Evolutionary conservation across 371 early-diverging fungal genomes (phyloP).

Genomic region (Coemansia sp.): DNA sequence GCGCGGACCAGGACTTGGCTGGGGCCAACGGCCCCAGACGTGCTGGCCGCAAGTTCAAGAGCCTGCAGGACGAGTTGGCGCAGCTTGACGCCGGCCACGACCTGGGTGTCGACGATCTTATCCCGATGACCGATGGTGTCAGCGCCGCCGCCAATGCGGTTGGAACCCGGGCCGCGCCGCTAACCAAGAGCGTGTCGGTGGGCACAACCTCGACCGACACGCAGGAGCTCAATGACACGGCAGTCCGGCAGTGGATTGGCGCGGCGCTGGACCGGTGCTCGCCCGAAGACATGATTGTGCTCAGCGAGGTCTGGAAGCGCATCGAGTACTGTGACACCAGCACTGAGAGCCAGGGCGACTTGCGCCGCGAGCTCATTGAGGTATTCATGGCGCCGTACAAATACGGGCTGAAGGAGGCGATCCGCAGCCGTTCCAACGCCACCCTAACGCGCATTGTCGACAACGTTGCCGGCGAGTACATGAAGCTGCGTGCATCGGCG

Average conservation of each 20-base stretch:
- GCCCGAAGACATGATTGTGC: slow-evolving; percentile 43
- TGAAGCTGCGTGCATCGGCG: slow-evolving; percentile 1
- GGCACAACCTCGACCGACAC: slow-evolving; percentile 21
- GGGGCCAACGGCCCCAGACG: slow-evolving; percentile 2
- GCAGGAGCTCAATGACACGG: slow-evolving; percentile 20
- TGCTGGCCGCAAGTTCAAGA: slow-evolving; percentile 16
- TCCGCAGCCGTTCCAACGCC: slow-evolving; percentile 39
- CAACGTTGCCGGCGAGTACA: slow-evolving; percentile 38
- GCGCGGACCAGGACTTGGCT: not conserved
- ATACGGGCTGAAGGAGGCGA: slow-evolving; percentile 42
- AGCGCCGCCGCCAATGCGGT: not conserved
- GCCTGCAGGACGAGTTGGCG: slow-evolving; percentile 42
- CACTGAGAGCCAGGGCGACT: slow-evolving; percentile 18
- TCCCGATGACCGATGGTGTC: not conserved
- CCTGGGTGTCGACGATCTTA: slow-evolving; percentile 32
- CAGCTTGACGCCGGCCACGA: slow-evolving; percentile 21
- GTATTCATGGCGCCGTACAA: slow-evolving; percentile 36
- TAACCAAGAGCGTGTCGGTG: slow-evolving; percentile 5
- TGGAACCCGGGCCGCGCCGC: not conserved
- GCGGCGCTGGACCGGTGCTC: slow-evolving; percentile 26
- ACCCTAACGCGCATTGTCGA: slow-evolving; percentile 47
- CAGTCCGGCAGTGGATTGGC: slow-evolving; percentile 33
- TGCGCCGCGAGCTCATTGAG: slow-evolving; percentile 45
- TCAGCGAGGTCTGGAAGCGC: slow-evolving; percentile 49
- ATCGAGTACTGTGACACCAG: slow-evolving; percentile 33